phyloP scores from a whole-genome alignment of 768 basidiomycete genomes.

The Kwoniella dendrophila region DNA sequence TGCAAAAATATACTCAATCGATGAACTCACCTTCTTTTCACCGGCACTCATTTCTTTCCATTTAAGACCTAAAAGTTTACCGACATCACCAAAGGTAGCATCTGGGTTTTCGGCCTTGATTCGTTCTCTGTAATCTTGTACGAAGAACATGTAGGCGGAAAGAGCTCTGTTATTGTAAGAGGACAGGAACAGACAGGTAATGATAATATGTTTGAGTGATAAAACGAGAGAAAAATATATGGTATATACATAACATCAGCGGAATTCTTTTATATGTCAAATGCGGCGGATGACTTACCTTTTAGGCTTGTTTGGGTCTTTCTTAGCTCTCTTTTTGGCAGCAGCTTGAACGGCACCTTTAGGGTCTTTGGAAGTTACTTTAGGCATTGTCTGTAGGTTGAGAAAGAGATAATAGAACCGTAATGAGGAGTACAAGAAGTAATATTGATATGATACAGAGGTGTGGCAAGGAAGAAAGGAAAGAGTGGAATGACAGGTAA shows the following conservation, averaged over 20 bases:
- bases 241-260: not conserved
- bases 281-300: slow-evolving; percentile 52
- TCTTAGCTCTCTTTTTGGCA: slow-evolving; percentile 55
- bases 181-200: not conserved
- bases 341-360: slow-evolving; percentile 31
- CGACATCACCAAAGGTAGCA: slow-evolving; percentile 86
- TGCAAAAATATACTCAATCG: not conserved
- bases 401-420: too few species aligned
- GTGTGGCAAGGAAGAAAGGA: not conserved
- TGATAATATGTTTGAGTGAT: not conserved
- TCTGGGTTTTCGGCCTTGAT: slow-evolving; percentile 96
- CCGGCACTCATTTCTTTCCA: slow-evolving; percentile 93
- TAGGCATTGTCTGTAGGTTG: slow-evolving; percentile 25
- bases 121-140: slow-evolving; percentile 90
- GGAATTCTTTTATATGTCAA: not conserved
- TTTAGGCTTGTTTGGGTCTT: slow-evolving; percentile 84
- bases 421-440: not conserved
- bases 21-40: slow-evolving; percentile 78
- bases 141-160: slow-evolving; percentile 99
- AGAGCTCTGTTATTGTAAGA: slow-evolving; percentile 62
- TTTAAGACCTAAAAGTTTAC: slow-evolving; percentile 90
- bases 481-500: not conserved
- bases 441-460: not conserved
- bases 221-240: not conserved
- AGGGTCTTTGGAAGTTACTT: slow-evolving; percentile 30